A percentile compares a stretch with the other conserved stretches of the same genome.
These are phyloP conservation scores for Binderoboletus segoi DNA, from an alignment of 1,284 basidiomycete genomes.

Conservation along the genomic window DNA sequence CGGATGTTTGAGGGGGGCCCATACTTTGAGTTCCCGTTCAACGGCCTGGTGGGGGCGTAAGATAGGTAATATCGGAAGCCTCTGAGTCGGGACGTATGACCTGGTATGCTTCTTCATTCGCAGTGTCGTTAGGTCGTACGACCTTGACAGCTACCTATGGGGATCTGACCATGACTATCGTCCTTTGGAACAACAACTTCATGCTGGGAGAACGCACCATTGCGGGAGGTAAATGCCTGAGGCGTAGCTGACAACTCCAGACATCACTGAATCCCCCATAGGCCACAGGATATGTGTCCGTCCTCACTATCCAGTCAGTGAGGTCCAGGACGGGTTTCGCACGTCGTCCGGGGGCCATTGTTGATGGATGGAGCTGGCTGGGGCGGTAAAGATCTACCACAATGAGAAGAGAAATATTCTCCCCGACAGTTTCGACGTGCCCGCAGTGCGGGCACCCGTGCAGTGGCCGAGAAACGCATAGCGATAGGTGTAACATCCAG, in stretches of 20 bases:
- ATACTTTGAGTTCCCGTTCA: constrained; percentile 43
- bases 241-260: constrained; percentile 22
- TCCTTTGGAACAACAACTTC: neutral
- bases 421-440: too few relatives aligned
- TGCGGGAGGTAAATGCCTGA: neutral
- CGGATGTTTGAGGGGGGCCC: constrained; percentile 43
- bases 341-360: too few relatives aligned
- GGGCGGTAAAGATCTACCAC: too few relatives aligned
- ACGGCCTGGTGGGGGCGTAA: constrained; percentile 33
- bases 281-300: constrained; percentile 12
- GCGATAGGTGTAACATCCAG: too few relatives aligned
- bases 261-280: constrained; percentile 32
- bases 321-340: too few relatives aligned
- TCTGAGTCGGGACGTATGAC: constrained; percentile 20
- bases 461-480: too few relatives aligned
- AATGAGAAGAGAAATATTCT: too few relatives aligned
- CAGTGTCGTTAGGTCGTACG: constrained; percentile 38
- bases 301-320: too few relatives aligned
- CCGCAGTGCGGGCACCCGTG: too few relatives aligned
- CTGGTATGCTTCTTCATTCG: constrained; percentile 31
- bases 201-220: constrained; percentile 15
- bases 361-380: too few relatives aligned
- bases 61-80: neutral
- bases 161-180: neutral
- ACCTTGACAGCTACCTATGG: constrained; percentile 47